Conservation (phyloP, 345 rosid genomes). For the Ailanthus altissimus region DNA sequence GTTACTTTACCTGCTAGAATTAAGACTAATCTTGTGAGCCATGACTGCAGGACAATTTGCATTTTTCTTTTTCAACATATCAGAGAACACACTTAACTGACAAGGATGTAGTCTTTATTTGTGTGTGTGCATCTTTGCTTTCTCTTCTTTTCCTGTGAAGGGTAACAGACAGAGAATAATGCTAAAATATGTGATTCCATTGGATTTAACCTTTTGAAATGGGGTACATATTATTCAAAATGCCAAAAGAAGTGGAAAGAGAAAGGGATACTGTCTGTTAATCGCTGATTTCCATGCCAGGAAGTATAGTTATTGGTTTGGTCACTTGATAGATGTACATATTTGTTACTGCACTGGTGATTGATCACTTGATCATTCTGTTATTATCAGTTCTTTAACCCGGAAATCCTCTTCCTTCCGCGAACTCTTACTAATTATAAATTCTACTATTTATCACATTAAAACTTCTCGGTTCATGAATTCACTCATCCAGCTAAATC, state of each 20-base stretch:
- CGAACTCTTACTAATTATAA: not conserved
- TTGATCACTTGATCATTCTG: not conserved
- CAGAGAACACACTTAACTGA: not conserved
- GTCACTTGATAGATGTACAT: not conserved
- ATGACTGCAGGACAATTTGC: not conserved
- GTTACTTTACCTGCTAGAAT: not conserved
- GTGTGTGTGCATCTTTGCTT: not conserved
- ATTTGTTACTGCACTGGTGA: too few species aligned
- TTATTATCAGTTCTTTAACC: not conserved
- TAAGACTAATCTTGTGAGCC: not conserved
- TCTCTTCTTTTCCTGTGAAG: not conserved
- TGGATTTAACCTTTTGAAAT: not conserved
- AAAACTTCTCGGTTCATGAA: not conserved
- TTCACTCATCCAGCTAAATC: not conserved
- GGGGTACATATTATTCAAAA: conserved; percentile 2
- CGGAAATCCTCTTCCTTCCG: not conserved
- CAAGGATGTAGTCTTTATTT: not conserved
- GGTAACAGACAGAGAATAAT: not conserved
- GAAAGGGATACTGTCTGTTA: not conserved
- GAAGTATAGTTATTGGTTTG: not conserved
- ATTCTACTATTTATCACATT: not conserved
- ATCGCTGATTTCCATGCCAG: not conserved
- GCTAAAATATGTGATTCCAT: not conserved
- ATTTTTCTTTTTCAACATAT: not conserved
- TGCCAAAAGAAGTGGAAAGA: conserved; percentile 7